Evolutionary conservation across 345 rosid genomes (phyloP), one percentile per base, ranked within the genome.

Genomic region (Arabidopsis suecica): DNA sequence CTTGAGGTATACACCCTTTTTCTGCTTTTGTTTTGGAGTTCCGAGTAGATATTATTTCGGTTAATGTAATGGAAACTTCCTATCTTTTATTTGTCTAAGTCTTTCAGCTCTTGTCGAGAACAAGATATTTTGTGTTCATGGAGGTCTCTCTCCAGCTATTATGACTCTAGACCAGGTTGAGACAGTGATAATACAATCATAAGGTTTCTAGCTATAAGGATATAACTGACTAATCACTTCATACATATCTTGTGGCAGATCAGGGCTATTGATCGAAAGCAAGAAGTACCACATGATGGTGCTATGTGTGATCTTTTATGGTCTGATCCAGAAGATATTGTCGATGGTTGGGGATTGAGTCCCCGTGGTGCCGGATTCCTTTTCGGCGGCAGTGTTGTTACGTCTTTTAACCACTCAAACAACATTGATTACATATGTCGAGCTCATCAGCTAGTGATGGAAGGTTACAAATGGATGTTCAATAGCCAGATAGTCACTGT

Each of bases 211-310:
- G 10, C 61, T 56, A 33, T 62, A 38, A 47, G 30, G 56, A 33
- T n/a, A 69, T 70, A 41, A 61, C 67, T 6, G 54, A 44, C 59
- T 30, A 12, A 34, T 9, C 28, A 33, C 6, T 79, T 76, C 37
- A 80, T 34, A 38, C 34, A 11, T 40, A 45, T 54, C 4, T 47
- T 71, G 67, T 61, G 45, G 47, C 86, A 93, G 97, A 91, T 93
- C 36, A 90, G 98, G 62, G 84, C 83, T 13, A 91, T 93, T 84
- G 94, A 91, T 69, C 80, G 93, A 44, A 93, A 93, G 81, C 97
- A 91, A 87, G 97, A 91, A 86, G 98, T 93, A 49, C 98, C 98
- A 72, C 98, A 91, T 71, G 97, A 93, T 78, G 98, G 98, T 74
- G 97, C 91, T 62, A 93, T 93, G 98, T 93, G 98, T 82, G 97